Evolutionary conservation across 192 early-diverging fungal genomes (phyloP).

Genomic region (Phycomyces blakesleeanus): DNA sequence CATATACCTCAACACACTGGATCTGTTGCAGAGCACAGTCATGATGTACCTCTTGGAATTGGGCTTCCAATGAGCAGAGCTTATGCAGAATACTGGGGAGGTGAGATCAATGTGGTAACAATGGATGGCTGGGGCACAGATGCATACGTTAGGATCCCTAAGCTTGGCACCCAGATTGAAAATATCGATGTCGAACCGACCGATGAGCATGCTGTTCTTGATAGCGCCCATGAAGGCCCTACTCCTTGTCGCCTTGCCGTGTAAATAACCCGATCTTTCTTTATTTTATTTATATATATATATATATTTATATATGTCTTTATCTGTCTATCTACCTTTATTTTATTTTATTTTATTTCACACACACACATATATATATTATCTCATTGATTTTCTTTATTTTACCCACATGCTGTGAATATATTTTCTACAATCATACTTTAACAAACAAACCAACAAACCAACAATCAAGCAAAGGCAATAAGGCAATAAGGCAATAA

Average conservation of each 20-base stretch:
- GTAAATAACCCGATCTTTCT: constrained; percentile 1
- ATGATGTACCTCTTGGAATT: constrained; percentile 59
- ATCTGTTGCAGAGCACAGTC: constrained; percentile 48
- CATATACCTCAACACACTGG: constrained; percentile 73
- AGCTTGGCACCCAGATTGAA: constrained; percentile 67
- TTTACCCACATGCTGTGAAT: too few relatives aligned
- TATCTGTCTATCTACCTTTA: too few relatives aligned
- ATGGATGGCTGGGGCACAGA: constrained; percentile 92
- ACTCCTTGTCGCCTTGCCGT: background rate
- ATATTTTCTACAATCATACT: too few relatives aligned
- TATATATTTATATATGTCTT: too few relatives aligned
- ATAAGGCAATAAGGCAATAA: too few relatives aligned
- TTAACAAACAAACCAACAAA: too few relatives aligned
- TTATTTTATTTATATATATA: too few relatives aligned
- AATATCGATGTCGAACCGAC: constrained; percentile 31
- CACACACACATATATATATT: too few relatives aligned
- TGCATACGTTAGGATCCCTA: constrained; percentile 81
- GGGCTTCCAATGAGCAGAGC: constrained; percentile 91
- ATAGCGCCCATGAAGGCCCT: background rate
- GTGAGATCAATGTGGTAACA: constrained; percentile 70
- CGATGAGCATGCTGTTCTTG: constrained; percentile 6
- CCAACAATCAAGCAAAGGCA: too few relatives aligned
- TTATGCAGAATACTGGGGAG: constrained; percentile 97
- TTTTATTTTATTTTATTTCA: too few relatives aligned
- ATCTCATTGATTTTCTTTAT: too few relatives aligned